Evolutionary conservation across 1,284 basidiomycete genomes (phyloP).

Genomic region (Exobasidium cylindrosporum): DNA sequence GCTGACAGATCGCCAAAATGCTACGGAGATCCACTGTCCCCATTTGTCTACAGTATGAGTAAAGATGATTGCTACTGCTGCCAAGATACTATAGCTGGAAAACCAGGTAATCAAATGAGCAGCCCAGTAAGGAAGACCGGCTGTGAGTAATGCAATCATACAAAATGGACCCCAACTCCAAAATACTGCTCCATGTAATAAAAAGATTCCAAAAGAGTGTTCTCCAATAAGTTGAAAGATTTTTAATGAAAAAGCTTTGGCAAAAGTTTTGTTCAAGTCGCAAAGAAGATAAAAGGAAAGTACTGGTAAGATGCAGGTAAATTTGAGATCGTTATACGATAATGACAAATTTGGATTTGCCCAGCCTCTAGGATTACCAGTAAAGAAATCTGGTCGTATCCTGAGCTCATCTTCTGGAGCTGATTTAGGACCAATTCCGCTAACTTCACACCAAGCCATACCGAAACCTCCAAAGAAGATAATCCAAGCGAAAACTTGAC

Average conservation of each 20-base stretch:
- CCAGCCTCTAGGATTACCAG: conserved; percentile 16
- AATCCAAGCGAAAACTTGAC: conserved; percentile 37
- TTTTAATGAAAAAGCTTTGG: conserved; percentile 35
- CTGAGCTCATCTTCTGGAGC: conserved; percentile 23
- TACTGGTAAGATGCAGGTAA: conserved; percentile 26
- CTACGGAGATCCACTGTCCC: conserved; percentile 36
- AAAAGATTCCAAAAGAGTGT: conserved; percentile 39
- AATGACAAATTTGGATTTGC: not conserved
- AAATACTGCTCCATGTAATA: conserved; percentile 40
- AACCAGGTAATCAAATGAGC: conserved; percentile 34
- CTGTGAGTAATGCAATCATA: conserved; percentile 29
- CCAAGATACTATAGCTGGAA: conserved; percentile 32
- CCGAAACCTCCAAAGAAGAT: conserved; percentile 21
- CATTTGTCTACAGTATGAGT: conserved; percentile 42
- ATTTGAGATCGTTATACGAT: conserved; percentile 17
- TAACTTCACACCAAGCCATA: conserved; percentile 23
- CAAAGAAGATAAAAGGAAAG: conserved; percentile 42
- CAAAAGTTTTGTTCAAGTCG: conserved; percentile 33
- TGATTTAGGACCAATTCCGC: conserved; percentile 24
- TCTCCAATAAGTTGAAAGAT: conserved; percentile 39
- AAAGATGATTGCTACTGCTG: conserved; percentile 32
- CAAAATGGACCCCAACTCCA: conserved; percentile 43
- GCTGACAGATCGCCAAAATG: conserved; percentile 34
- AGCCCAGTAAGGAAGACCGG: conserved; percentile 40
- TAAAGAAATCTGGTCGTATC: conserved; percentile 34